Percentiles rank a stretch among this genome's conserved stretches.
Evolutionary conservation across 805 yeast species (phyloP).

Genomic region (Starmerella geochares): DNA sequence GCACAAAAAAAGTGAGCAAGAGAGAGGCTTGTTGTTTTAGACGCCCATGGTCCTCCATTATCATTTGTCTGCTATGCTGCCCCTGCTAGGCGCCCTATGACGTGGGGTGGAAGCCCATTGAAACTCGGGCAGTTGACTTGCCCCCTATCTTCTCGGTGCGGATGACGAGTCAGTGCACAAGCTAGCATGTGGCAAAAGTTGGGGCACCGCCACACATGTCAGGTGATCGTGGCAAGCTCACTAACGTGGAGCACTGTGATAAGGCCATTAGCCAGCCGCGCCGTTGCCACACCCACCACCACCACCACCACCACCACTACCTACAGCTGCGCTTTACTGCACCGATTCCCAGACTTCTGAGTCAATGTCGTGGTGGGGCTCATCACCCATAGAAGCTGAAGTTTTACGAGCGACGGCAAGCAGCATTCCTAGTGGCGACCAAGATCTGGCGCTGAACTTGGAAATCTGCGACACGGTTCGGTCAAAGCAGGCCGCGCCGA

Average conservation of each 20-base stretch:
- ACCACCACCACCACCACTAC: too few relatives aligned
- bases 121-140: too few relatives aligned
- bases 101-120: too few relatives aligned
- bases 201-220: not conserved
- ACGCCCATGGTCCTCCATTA: too few relatives aligned
- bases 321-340: too few relatives aligned
- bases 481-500: slow-evolving; percentile 65
- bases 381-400: slow-evolving; percentile 44
- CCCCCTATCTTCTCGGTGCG: too few relatives aligned
- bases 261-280: not conserved
- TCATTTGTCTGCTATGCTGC: too few relatives aligned
- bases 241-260: not conserved
- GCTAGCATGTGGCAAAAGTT: not conserved
- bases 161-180: too few relatives aligned
- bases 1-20: too few relatives aligned
- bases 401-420: slow-evolving; percentile 47
- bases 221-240: not conserved
- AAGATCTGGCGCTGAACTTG: slow-evolving; percentile 57
- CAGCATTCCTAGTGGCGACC: slow-evolving; percentile 83
- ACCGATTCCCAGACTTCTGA: too few relatives aligned
- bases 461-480: slow-evolving; percentile 83
- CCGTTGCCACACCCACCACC: slow-evolving; percentile 2
- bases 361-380: slow-evolving; percentile 34
- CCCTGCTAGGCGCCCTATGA: too few relatives aligned
- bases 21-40: too few relatives aligned